Evolutionary conservation across 495 filamentous ascomycete genomes (phyloP).

Genomic region (Penicillium verhagenii): DNA sequence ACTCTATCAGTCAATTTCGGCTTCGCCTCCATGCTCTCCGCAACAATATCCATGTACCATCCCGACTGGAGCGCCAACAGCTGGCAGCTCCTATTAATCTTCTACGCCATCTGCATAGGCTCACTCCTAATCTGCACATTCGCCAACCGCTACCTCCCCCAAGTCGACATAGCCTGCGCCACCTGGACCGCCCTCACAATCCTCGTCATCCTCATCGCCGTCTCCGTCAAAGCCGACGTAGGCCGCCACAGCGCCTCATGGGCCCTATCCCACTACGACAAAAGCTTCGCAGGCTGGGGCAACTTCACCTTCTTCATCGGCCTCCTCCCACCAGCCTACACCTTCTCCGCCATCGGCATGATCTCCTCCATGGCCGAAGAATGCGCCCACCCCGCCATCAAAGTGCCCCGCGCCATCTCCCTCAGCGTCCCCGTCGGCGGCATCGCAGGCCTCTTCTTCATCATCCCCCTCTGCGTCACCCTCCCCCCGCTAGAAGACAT

Average conservation of each 20-base stretch:
- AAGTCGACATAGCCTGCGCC: conserved; percentile 52
- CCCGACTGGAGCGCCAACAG: conserved; percentile 51
- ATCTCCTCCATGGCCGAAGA: conserved; percentile 54
- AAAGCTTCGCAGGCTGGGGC: conserved; percentile 45
- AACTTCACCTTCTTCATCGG: conserved; percentile 52
- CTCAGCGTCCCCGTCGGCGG: conserved; percentile 43
- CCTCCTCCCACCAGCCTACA: conserved; percentile 50
- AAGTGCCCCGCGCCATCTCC: conserved; percentile 46
- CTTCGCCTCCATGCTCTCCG: conserved; percentile 57
- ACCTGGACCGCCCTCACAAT: conserved; percentile 40
- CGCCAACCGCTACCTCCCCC: conserved; percentile 54
- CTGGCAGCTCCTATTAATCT: conserved; percentile 61
- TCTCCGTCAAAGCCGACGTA: conserved; percentile 41
- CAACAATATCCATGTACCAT: conserved; percentile 56
- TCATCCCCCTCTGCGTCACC: conserved; percentile 48
- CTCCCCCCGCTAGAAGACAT: conserved; percentile 46
- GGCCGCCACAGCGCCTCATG: conserved; percentile 44
- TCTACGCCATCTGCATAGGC: conserved; percentile 54
- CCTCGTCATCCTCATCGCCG: conserved; percentile 38
- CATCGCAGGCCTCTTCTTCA: conserved; percentile 46
- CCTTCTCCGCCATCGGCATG: conserved; percentile 53
- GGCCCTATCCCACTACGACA: conserved; percentile 50
- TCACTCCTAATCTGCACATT: conserved; percentile 56
- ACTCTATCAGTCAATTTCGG: conserved; percentile 69
- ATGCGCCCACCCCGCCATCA: conserved; percentile 41